Base-by-base conservation (phyloP, 257 asterid genomes). In the Cruciata laevipes region DNA sequence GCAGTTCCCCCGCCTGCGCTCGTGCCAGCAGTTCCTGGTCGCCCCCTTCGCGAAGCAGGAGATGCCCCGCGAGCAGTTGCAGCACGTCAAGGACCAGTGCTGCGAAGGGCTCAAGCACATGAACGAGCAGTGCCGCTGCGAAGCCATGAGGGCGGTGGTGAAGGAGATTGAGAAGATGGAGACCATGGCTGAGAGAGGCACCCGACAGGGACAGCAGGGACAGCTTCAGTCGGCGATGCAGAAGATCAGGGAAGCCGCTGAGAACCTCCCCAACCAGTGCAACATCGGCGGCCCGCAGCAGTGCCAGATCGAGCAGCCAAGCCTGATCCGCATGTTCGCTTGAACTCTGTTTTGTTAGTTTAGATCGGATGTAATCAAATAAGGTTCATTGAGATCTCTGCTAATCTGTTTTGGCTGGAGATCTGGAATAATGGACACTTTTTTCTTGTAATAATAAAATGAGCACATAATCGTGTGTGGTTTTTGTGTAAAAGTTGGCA, bases 51-150 rank as follows among this genome's bases (percentile, higher is more conserved):
- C 20, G 30, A 53, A 4, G 27, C 60, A n/a, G 27, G 59, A 20
- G 27, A 53, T n/a, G n/a, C n/a, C 27, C 25, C 13, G 59, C 20
- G 6, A 47, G 20, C 53, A 53, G 27, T 5, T 16, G 23, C 12
- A 21, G 24, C 60, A 53, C 14, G 27, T 20, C 14, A 53, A 8
- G 25, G 60, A 53, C 0, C 14, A n/a, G 20, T 53, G 60, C 60
- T 53, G 60, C 30, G 60, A 53, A 3, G 60, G 27, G 0, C 20
- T 53, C 12, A 6, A 53, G 27, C 18, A 51, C 24, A 51, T 51
- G 6, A 17, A 53, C 60, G 60, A 53, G 60, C 60, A 53, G 4
- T 53, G 60, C 60, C 60, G 60, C 27, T 53, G 60, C 60, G 30
- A n/a, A 7, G 60, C 27, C 60, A n/a, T 53, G 60, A 53, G 12